These are phyloP conservation scores for Candida gigantensis DNA, from an alignment of 1,139 yeast genomes.

Conservation along the genomic window DNA sequence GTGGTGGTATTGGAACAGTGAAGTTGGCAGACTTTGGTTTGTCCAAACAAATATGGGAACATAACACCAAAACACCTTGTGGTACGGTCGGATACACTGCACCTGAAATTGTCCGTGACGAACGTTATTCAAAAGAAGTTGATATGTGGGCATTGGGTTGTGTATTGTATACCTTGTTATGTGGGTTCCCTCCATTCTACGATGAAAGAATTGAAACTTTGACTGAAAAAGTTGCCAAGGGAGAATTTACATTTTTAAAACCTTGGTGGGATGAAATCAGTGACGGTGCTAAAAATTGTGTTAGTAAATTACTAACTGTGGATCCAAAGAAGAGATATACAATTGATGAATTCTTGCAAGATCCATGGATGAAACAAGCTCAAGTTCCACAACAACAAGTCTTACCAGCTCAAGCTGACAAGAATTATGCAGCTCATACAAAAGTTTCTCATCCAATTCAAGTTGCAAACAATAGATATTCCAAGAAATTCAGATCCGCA, in stretches of 20 bases:
- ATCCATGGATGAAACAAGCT: constrained; percentile 72
- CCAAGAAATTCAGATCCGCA: constrained; percentile 23
- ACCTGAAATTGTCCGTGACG: constrained; percentile 61
- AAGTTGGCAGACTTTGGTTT: constrained; percentile 61
- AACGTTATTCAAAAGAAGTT: constrained; percentile 59
- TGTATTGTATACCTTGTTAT: constrained; percentile 58
- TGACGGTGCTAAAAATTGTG: constrained; percentile 61
- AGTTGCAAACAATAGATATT: constrained; percentile 19
- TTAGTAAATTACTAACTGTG: constrained; percentile 72
- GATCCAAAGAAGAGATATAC: constrained; percentile 78
- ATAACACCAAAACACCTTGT: constrained; percentile 62
- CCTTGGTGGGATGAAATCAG: constrained; percentile 71
- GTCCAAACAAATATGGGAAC: constrained; percentile 57
- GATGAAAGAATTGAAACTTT: constrained; percentile 57
- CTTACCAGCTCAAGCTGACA: constrained; percentile 6
- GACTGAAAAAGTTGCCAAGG: constrained; percentile 59
- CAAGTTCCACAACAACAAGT: constrained; percentile 7
- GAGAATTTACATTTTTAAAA: constrained; percentile 55
- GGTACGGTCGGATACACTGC: constrained; percentile 68
- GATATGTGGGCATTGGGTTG: constrained; percentile 70
- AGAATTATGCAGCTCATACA: constrained; percentile 4
- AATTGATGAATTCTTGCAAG: constrained; percentile 73
- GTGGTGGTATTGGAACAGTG: constrained; percentile 54
- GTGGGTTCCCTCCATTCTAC: constrained; percentile 66
- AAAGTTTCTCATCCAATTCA: constrained; percentile 28